A percentile compares a stretch with the other conserved stretches of the same genome.
Conservation (phyloP, 495 filamentous ascomycete genomes). For the Lepidopterella palustris region DNA sequence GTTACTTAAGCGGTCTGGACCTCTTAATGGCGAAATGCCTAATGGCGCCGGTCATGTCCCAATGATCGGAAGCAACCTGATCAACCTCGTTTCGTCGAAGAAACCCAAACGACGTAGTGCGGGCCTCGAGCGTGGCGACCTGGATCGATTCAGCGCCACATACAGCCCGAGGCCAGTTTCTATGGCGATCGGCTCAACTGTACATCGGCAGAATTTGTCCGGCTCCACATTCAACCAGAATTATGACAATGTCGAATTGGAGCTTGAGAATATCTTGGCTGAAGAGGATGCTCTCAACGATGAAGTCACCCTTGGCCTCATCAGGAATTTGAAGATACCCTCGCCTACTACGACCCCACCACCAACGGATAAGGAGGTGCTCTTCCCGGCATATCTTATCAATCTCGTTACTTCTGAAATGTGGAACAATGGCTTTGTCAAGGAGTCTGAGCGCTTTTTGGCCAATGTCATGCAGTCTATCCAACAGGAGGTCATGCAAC, state of each 20-base stretch:
- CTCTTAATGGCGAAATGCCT: slow-evolving; percentile 61
- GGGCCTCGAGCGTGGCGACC: slow-evolving; percentile 74
- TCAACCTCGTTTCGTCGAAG: slow-evolving; percentile 95
- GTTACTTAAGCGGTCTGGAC: slow-evolving; percentile 62
- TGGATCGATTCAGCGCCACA: slow-evolving; percentile 79
- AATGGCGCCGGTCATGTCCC: slow-evolving; percentile 60
- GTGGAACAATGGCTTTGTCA: slow-evolving; percentile 99
- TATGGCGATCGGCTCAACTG: slow-evolving; percentile 68
- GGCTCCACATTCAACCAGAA: slow-evolving; percentile 69
- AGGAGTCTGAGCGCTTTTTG: slow-evolving; percentile 97
- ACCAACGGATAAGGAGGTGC: slow-evolving; percentile 93
- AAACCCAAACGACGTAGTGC: slow-evolving; percentile 94
- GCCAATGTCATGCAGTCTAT: slow-evolving; percentile 99
- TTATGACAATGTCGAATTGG: slow-evolving; percentile 81
- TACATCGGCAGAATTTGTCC: slow-evolving; percentile 58
- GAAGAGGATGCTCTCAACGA: slow-evolving; percentile 95
- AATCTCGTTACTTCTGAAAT: slow-evolving; percentile 99
- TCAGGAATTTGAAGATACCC: slow-evolving; percentile 93
- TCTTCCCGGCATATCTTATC: slow-evolving; percentile 98
- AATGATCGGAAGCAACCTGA: slow-evolving; percentile 59
- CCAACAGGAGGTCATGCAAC: slow-evolving; percentile 98
- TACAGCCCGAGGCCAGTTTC: slow-evolving; percentile 95
- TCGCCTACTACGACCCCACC: slow-evolving; percentile 73
- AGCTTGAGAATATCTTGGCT: slow-evolving; percentile 86
- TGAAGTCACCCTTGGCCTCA: slow-evolving; percentile 91